These are phyloP conservation scores for Schwanniomyces sp. DNA, from an alignment of 805 yeast genomes.

Conservation along the genomic window DNA sequence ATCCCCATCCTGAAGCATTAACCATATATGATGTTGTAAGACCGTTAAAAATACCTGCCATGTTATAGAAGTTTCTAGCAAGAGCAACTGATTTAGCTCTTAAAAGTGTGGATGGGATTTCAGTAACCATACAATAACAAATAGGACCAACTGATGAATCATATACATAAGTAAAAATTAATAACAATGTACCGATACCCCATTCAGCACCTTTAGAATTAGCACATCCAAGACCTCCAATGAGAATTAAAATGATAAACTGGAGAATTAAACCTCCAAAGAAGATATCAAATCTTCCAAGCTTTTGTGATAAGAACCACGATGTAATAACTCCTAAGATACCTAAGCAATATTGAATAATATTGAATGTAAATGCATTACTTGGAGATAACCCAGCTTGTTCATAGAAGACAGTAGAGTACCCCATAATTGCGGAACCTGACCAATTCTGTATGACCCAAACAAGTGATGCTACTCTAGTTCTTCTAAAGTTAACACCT, in stretches of 20 bases:
- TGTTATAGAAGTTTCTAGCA: conserved; percentile 29
- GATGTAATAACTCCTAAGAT: conserved; percentile 28
- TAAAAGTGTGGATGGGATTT: conserved; percentile 33
- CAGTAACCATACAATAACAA: conserved; percentile 38
- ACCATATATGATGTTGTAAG: conserved; percentile 50
- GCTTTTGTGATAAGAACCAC: conserved; percentile 27
- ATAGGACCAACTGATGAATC: conserved; percentile 29
- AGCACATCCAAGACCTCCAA: conserved; percentile 36
- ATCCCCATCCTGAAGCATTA: conserved; percentile 45
- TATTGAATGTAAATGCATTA: conserved; percentile 26
- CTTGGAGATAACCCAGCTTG: conserved; percentile 32
- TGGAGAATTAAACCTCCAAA: conserved; percentile 35
- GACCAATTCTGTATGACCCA: conserved; percentile 12
- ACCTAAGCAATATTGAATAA: conserved; percentile 31
- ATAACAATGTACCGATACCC: conserved; percentile 11
- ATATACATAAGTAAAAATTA: conserved; percentile 23
- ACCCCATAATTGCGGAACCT: conserved; percentile 28
- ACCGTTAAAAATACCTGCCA: conserved; percentile 29
- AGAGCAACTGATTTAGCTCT: neutral
- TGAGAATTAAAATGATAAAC: conserved; percentile 32
- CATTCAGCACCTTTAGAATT: conserved; percentile 24
- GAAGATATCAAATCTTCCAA: conserved; percentile 41
- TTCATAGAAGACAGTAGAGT: conserved; percentile 34
- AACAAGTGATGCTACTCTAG: conserved; percentile 35
- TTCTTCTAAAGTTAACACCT: conserved; percentile 45